Base-by-base conservation (phyloP, 1,284 basidiomycete genomes). In the Sanghuangporus weigelae region DNA sequence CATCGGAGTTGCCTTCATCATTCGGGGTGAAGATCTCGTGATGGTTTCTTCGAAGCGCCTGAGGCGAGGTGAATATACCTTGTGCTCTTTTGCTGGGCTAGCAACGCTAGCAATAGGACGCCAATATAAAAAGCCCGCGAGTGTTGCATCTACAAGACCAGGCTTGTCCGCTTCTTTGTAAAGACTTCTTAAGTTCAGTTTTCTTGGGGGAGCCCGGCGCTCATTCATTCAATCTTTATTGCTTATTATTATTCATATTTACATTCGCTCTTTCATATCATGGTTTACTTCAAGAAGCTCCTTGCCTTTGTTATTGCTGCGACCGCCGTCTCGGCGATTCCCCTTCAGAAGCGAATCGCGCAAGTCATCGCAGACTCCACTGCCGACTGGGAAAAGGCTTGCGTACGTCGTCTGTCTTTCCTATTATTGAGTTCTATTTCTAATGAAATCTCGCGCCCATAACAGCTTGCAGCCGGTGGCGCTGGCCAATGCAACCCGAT, bases 281-380 rank as follows among this genome's bases (percentile, higher is more conserved):
- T 65, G 64, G 50, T 59, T 50, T 40, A 62, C 48, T 62, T 62
- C 48, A 62, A 53, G 44, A 53, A 56, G n/a, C 56, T 65, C 31
- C 51, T 65, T 31, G 31, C 56, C 21, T 49, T 59, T 36, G 46
- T 54, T 31, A n/a, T 59, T 46, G 50, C 62, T 57, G 64, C 66
- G 5, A 57, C 67, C 38, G 42, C 55, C 26, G 51, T 60, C 46
- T 59, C 59, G 38, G 67, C 66, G n/a, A 56, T 59, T 7, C 66
- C 67, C 0, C 59, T 67, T 40, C 26, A 60, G 21, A 71, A 71
- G 55, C 67, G 70, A n/a, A 71, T 71, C 57, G 67, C 68, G 8
- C 70, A 71, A 60, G 64, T 59, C 16, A 71, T 68, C 50, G 62
- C 68, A 11, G 68, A 70, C 54, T 65, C 67, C 21, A 68, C 68